Percentiles rank a stretch among this genome's conserved stretches.
Conservation (phyloP, 176 grass and related monocot species). For the Aegilops longissima region DNA sequence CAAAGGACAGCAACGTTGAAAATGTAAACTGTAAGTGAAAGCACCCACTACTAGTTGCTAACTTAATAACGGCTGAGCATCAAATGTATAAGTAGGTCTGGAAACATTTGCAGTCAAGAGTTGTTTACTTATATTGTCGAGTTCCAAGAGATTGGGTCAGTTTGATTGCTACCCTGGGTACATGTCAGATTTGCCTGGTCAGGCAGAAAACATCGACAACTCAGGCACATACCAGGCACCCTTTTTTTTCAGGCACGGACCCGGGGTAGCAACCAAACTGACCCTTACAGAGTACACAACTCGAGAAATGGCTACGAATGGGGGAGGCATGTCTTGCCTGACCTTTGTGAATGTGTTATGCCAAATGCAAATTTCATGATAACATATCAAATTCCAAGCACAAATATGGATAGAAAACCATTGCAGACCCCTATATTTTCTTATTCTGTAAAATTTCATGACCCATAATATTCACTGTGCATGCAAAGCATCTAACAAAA, state of each 20-base stretch:
- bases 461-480: background rate
- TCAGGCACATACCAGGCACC: too few species aligned
- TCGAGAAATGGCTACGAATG: background rate
- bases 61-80: background rate
- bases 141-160: background rate
- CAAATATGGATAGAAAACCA: slow-evolving; percentile 3
- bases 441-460: slow-evolving; percentile 7
- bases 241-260: too few species aligned
- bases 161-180: too few species aligned
- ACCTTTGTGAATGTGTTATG: background rate
- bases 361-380: slow-evolving; percentile 9
- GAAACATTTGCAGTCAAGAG: background rate
- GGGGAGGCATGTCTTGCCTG: background rate
- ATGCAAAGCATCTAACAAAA: background rate
- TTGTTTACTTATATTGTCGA: background rate
- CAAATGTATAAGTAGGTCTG: background rate
- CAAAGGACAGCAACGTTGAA: slow-evolving; percentile 32
- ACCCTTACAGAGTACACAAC: background rate
- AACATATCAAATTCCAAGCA: background rate
- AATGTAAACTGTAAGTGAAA: slow-evolving; percentile 27
- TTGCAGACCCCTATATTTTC: slow-evolving; percentile 17
- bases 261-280: too few species aligned
- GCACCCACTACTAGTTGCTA: slow-evolving; percentile 5
- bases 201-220: too few species aligned
- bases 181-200: too few species aligned